Conservation (phyloP, 257 asterid species). For the Linderniella brevidens region DNA sequence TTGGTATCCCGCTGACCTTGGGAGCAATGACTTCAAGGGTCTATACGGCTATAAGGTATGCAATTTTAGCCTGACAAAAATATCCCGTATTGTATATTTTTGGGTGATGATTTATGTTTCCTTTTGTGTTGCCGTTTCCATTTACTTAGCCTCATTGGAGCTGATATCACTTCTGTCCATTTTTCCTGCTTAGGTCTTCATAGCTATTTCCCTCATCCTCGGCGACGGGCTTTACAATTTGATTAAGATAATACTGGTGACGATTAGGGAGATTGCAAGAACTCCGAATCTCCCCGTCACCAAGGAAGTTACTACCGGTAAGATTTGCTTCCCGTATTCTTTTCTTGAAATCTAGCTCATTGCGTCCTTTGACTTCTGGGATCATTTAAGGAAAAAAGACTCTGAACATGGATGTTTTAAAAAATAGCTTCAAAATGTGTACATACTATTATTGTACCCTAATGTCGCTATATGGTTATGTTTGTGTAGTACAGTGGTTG, state of each 20-base stretch:
- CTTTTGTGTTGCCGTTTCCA: too few relatives aligned
- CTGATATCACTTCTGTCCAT: constrained; percentile 3
- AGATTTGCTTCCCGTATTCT: constrained; percentile 2
- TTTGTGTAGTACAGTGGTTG: too few relatives aligned
- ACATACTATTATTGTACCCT: too few relatives aligned
- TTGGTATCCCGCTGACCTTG: constrained; percentile 90
- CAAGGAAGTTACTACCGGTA: constrained; percentile 38
- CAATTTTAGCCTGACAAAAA: constrained; percentile 2
- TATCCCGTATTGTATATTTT: background rate
- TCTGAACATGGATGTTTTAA: too few relatives aligned
- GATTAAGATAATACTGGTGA: constrained; percentile 55
- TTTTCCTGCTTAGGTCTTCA: constrained; percentile 44
- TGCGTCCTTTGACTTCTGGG: too few relatives aligned
- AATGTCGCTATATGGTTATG: too few relatives aligned
- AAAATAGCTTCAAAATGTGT: too few relatives aligned
- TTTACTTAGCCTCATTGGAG: background rate
- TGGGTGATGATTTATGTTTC: too few relatives aligned
- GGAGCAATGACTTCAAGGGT: constrained; percentile 87
- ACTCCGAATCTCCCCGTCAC: constrained; percentile 37
- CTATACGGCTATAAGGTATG: constrained; percentile 82
- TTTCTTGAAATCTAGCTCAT: background rate
- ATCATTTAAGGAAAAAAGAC: too few relatives aligned
- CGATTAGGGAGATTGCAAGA: constrained; percentile 45
- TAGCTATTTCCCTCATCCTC: constrained; percentile 72
- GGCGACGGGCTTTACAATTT: constrained; percentile 95